Conservation (phyloP, 352 stramenopile species). For the Aphanomyces euteiches region DNA sequence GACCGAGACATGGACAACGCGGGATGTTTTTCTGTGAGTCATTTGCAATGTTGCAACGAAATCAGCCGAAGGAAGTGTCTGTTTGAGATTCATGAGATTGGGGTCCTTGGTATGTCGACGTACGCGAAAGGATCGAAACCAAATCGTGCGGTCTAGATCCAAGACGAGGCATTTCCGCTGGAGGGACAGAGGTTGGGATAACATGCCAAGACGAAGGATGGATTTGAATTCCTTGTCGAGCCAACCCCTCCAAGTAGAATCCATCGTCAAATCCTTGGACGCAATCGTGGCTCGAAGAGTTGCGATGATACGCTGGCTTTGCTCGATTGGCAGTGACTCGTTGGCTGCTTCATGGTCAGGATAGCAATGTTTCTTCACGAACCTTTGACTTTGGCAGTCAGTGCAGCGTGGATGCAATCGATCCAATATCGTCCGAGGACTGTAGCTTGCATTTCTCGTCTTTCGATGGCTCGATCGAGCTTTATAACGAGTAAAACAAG, state of each 20-base stretch:
- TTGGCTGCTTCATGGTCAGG: background rate
- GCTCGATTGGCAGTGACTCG: background rate
- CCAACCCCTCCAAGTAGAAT: background rate
- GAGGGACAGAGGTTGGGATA: background rate
- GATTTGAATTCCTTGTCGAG: conserved; percentile 20
- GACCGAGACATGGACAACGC: conserved; percentile 21
- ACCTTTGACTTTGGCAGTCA: background rate
- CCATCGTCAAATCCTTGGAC: conserved; percentile 11
- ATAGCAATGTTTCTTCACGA: background rate
- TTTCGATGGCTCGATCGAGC: background rate
- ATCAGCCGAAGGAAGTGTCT: background rate
- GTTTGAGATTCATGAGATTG: too few species aligned
- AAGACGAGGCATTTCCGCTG: conserved; percentile 25
- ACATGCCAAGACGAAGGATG: conserved; percentile 2
- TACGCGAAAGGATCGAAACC: conserved; percentile 28
- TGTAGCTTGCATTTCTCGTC: background rate
- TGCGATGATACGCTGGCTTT: background rate
- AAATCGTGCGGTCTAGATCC: conserved; percentile 25
- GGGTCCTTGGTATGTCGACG: background rate
- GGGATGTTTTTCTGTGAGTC: background rate
- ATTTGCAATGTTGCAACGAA: conserved; percentile 15
- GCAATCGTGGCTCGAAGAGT: background rate
- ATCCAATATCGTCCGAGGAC: background rate
- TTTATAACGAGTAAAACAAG: background rate
- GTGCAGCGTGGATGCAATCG: background rate